Conservation (phyloP, 2,329 filamentous ascomycete species). For the Penicillium sp. region DNA sequence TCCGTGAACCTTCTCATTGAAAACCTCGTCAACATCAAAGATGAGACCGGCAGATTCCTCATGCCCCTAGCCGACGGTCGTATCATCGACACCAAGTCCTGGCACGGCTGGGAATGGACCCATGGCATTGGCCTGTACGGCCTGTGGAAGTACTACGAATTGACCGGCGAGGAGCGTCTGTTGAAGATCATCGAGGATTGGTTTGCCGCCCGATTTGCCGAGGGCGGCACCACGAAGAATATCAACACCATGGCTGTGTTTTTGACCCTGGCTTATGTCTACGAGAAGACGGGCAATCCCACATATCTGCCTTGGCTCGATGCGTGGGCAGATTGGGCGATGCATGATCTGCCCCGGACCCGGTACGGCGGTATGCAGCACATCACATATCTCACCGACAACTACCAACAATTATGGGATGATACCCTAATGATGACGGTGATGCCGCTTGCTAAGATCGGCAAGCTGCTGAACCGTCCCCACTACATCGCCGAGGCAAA, state of each 20-base stretch:
- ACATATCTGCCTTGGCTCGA: conserved; percentile 78
- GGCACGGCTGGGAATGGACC: conserved; percentile 77
- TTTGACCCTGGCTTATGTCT: conserved; percentile 74
- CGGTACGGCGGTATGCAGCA: conserved; percentile 74
- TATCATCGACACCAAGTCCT: conserved; percentile 82
- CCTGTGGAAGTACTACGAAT: conserved; percentile 77
- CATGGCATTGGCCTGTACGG: conserved; percentile 80
- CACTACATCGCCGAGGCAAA: conserved; percentile 79
- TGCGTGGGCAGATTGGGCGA: conserved; percentile 80
- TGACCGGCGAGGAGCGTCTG: conserved; percentile 65
- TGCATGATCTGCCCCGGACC: conserved; percentile 73
- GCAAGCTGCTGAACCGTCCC: conserved; percentile 68
- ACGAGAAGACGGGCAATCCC: conserved; percentile 70
- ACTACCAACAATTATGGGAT: conserved; percentile 79
- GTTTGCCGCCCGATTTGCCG: conserved; percentile 70
- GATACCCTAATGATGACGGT: conserved; percentile 90
- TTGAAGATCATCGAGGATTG: conserved; percentile 72
- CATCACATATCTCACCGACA: conserved; percentile 71
- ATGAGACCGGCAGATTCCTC: conserved; percentile 74
- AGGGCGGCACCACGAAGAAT: conserved; percentile 77
- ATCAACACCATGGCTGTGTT: conserved; percentile 85
- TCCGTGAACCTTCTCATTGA: conserved; percentile 69
- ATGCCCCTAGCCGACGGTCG: conserved; percentile 71
- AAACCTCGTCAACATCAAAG: conserved; percentile 76
- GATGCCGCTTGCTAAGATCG: conserved; percentile 78